Conservation (phyloP, 2,329 filamentous ascomycete genomes). For the Aspergillus brunneoviolaceus region DNA sequence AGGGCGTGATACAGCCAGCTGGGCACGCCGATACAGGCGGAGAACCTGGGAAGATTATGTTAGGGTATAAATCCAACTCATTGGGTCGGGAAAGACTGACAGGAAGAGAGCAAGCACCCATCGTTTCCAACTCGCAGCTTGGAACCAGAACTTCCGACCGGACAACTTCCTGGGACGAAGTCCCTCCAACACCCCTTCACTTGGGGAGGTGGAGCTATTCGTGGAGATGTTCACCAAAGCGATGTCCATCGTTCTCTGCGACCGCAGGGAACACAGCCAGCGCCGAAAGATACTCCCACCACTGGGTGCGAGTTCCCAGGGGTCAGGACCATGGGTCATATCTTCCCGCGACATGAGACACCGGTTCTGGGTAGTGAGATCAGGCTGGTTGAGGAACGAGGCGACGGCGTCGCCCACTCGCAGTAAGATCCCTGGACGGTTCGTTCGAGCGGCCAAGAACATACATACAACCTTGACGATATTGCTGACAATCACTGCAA, state of each 20-base stretch:
- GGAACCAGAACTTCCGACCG: slow-evolving; percentile 6
- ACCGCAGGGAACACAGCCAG: neutral
- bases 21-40: neutral
- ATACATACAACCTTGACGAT: slow-evolving; percentile 11
- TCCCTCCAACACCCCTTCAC: no score
- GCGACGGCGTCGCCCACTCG: slow-evolving; percentile 27
- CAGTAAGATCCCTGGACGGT: slow-evolving; percentile 11
- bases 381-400: slow-evolving; percentile 20
- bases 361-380: slow-evolving; percentile 2
- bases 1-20: neutral
- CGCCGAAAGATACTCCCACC: neutral
- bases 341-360: slow-evolving; percentile 6
- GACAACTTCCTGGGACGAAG: neutral
- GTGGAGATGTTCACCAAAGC: neutral
- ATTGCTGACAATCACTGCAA: slow-evolving; percentile 8
- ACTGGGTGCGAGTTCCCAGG: neutral
- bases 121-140: neutral
- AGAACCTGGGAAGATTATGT: neutral
- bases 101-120: neutral
- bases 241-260: neutral
- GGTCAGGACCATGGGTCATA: neutral
- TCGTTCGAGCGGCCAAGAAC: slow-evolving; percentile 1
- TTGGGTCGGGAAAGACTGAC: neutral
- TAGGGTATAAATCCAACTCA: no score
- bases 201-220: neutral